Conservation (phyloP, 352 stramenopile species). For the Phytopythium ostracodes region DNA sequence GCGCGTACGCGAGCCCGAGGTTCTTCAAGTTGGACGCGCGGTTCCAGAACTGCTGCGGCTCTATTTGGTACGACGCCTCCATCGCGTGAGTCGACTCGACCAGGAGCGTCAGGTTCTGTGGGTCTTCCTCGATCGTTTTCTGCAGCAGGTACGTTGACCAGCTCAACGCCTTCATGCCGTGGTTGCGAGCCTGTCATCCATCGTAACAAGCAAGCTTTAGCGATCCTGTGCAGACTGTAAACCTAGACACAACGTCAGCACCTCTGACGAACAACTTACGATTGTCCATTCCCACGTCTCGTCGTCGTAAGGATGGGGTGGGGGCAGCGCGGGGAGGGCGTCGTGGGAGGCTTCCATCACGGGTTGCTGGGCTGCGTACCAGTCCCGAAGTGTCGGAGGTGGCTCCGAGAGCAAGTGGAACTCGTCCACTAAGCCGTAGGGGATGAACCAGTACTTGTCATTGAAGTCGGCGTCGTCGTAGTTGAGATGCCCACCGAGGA, state of each 20-base stretch:
- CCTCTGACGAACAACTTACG: slow-evolving; percentile 28
- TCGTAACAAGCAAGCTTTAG: neutral
- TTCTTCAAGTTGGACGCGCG: slow-evolving; percentile 87
- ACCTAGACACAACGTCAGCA: neutral
- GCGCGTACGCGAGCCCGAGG: slow-evolving; percentile 90
- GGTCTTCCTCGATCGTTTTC: slow-evolving; percentile 66
- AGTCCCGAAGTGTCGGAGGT: slow-evolving; percentile 25
- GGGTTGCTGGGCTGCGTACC: slow-evolving; percentile 38
- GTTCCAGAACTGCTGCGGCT: slow-evolving; percentile 59
- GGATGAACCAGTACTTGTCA: slow-evolving; percentile 39
- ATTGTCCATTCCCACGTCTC: slow-evolving; percentile 94
- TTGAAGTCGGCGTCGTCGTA: slow-evolving; percentile 57
- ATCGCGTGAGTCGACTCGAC: slow-evolving; percentile 69
- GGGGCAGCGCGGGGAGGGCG: slow-evolving; percentile 36
- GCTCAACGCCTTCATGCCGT: slow-evolving; percentile 71
- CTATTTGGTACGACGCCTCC: slow-evolving; percentile 62
- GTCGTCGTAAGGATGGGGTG: slow-evolving; percentile 74
- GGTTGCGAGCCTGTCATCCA: slow-evolving; percentile 45
- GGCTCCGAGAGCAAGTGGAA: slow-evolving; percentile 23
- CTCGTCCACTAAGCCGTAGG: slow-evolving; percentile 55
- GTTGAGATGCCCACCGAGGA: slow-evolving; percentile 80
- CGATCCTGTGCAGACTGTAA: neutral
- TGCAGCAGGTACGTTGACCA: slow-evolving; percentile 89
- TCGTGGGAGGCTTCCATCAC: slow-evolving; percentile 34
- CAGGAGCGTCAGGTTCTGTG: slow-evolving; percentile 61